Evolutionary conservation across 164 flowering plant species (phyloP).

Genomic region (Berberis thunbergii): DNA sequence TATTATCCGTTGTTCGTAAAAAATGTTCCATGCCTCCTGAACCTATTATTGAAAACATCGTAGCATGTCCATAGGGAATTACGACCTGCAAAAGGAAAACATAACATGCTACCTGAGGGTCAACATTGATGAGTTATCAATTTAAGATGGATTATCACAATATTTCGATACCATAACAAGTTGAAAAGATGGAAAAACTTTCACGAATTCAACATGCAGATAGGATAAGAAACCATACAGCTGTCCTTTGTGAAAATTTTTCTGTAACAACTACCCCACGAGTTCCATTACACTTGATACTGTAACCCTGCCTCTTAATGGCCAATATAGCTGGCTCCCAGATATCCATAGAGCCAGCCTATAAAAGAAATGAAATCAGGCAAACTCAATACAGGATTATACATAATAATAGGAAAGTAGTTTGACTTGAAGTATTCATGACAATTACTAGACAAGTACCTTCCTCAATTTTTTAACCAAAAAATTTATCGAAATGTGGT

Average conservation of each 20-base stretch:
- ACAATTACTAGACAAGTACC: no score
- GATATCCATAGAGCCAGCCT: constrained; percentile 62
- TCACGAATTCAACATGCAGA: not conserved
- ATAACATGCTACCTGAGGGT: no score
- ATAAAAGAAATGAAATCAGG: constrained; percentile 4
- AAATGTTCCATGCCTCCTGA: constrained; percentile 27
- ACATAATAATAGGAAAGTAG: no score
- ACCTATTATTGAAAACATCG: constrained; percentile 39
- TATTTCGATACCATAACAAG: no score
- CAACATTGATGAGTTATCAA: no score
- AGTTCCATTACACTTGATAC: constrained; percentile 57
- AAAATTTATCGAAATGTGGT: no score
- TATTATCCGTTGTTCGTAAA: constrained; percentile 36
- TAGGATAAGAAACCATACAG: constrained; percentile 30
- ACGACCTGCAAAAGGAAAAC: constrained; percentile 33
- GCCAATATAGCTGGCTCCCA: constrained; percentile 84
- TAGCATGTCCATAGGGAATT: constrained; percentile 46
- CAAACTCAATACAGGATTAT: no score
- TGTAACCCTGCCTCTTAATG: constrained; percentile 76
- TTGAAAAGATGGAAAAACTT: no score
- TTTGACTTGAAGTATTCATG: no score
- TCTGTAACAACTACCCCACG: constrained; percentile 53
- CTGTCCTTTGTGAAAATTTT: constrained; percentile 52
- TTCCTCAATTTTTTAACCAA: no score
- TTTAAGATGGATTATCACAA: no score